Conservation (phyloP, 306 rosid genomes). For the Cotoneaster glaucophyllus region DNA sequence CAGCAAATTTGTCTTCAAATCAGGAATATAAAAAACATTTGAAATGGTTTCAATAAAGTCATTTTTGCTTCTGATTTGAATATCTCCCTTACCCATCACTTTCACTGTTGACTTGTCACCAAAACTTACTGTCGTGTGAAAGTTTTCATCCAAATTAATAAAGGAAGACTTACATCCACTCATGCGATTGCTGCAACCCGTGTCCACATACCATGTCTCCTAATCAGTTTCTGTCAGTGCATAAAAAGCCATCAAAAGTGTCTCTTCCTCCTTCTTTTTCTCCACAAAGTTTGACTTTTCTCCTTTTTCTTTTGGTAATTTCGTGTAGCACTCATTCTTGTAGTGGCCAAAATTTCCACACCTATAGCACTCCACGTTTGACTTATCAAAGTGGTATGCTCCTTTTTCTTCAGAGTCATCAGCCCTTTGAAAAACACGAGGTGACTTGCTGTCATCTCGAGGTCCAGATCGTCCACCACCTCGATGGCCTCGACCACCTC, state of each 20-base stretch:
- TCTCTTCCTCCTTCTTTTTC: background rate
- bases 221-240: background rate
- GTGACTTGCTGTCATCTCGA: background rate
- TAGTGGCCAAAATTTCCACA: background rate
- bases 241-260: background rate
- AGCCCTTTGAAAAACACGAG: background rate
- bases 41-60: background rate
- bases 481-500: background rate
- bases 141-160: background rate
- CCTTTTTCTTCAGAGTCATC: background rate
- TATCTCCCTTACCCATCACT: too few relatives aligned
- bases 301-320: background rate
- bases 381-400: background rate
- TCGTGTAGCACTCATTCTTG: background rate
- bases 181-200: too few relatives aligned
- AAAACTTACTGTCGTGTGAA: background rate
- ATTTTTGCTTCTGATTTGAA: background rate
- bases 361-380: background rate
- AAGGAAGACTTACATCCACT: background rate
- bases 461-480: too few relatives aligned
- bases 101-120: background rate
- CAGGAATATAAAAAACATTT: background rate
- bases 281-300: background rate
- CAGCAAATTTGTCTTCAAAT: background rate
- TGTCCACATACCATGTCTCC: too few relatives aligned